A percentile compares a stretch with the other conserved stretches of the same genome.
These are phyloP conservation scores for Candida krabiensis DNA, from an alignment of 805 yeast species.

Conservation along the genomic window DNA sequence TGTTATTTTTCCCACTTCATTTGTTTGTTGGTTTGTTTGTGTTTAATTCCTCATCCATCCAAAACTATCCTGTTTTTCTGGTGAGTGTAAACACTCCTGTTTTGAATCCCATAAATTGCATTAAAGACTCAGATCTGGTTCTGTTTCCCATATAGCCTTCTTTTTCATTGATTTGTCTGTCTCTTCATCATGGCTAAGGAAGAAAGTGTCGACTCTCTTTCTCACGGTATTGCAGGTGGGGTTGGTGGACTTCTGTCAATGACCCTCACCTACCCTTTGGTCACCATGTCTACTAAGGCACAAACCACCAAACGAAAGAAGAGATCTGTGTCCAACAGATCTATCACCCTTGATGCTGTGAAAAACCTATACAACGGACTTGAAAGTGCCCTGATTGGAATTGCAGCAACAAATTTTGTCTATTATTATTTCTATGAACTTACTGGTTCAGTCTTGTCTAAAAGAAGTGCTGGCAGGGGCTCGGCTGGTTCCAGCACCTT, in stretches of 20 bases:
- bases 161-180: too few species aligned
- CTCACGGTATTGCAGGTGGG: slow-evolving; percentile 94
- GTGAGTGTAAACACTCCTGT: too few species aligned
- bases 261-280: slow-evolving; percentile 86
- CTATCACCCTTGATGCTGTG: slow-evolving; percentile 51
- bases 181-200: slow-evolving; percentile 31
- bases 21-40: too few species aligned
- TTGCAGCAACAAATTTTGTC: slow-evolving; percentile 80
- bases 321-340: slow-evolving; percentile 17
- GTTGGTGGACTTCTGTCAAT: slow-evolving; percentile 89
- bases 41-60: too few species aligned
- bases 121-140: too few species aligned
- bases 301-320: slow-evolving; percentile 55
- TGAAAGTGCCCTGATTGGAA: slow-evolving; percentile 84
- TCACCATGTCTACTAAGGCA: slow-evolving; percentile 82
- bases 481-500: slow-evolving; percentile 5
- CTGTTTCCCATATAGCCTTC: too few species aligned
- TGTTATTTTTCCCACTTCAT: too few species aligned
- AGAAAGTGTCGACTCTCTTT: slow-evolving; percentile 47
- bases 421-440: slow-evolving; percentile 91
- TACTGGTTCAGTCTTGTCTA: slow-evolving; percentile 36
- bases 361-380: slow-evolving; percentile 79
- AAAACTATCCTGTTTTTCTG: too few species aligned
- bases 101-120: too few species aligned
- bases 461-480: slow-evolving; percentile 16